phyloP scores from a whole-genome alignment of 306 rosid genomes.

The Prunus fruticosa region DNA sequence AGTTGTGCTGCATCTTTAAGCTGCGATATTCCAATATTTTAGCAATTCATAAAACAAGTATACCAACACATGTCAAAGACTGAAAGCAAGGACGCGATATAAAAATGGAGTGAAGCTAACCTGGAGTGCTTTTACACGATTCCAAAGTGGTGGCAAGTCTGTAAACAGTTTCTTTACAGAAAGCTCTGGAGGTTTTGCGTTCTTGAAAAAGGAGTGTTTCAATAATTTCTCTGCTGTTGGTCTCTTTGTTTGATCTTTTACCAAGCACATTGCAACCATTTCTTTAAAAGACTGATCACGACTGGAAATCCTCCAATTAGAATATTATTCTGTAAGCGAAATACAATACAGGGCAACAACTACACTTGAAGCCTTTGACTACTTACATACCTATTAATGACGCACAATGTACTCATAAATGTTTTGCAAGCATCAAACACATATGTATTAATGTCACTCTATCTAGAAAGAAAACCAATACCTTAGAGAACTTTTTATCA shows the following conservation, averaged over 20 bases:
- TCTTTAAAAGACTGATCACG: constrained; percentile 99
- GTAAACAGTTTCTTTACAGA: constrained; percentile 83
- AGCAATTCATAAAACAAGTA: constrained; percentile 22
- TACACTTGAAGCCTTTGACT: constrained; percentile 18
- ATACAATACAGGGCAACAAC: constrained; percentile 10
- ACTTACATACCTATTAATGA: not conserved
- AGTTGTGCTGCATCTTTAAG: constrained; percentile 94
- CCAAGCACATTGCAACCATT: constrained; percentile 99
- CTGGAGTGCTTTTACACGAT: constrained; percentile 95
- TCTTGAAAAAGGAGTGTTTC: constrained; percentile 86
- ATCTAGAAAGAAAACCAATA: constrained; percentile 76
- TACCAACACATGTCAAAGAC: constrained; percentile 17
- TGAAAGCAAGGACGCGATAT: constrained; percentile 14
- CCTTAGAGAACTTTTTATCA: constrained; percentile 96
- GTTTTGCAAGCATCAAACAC: not conserved
- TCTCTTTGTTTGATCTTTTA: constrained; percentile 97
- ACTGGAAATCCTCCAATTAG: constrained; percentile 98
- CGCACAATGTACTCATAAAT: not conserved
- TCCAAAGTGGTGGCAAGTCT: constrained; percentile 90
- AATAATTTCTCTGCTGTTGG: constrained; percentile 89
- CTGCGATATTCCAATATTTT: constrained; percentile 50
- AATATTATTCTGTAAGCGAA: constrained; percentile 42
- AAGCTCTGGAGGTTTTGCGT: constrained; percentile 89
- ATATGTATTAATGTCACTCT: not conserved
- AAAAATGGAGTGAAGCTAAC: constrained; percentile 40